Evolutionary conservation across 2,329 filamentous ascomycete genomes (phyloP).

Genomic region (Neobulgaria alba): DNA sequence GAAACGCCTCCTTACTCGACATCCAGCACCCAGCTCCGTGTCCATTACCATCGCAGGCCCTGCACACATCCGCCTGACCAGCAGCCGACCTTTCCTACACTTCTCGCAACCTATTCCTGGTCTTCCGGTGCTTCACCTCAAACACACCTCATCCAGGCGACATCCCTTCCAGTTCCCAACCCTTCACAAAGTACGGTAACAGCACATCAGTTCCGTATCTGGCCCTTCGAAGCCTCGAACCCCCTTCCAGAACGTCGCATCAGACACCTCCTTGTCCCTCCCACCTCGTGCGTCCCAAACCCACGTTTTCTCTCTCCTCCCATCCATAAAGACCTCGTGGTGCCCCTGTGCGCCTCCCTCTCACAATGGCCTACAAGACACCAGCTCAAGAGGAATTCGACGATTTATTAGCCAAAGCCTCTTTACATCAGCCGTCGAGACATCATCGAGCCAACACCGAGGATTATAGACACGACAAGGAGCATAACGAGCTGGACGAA

Average conservation of each 20-base stretch:
- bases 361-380: constrained; percentile 34
- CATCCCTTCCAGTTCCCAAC: background rate
- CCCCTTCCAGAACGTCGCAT: too few species aligned
- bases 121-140: background rate
- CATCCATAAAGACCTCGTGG: constrained; percentile 14
- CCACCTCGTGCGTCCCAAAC: background rate
- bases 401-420: constrained; percentile 50
- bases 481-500: constrained; percentile 48
- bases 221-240: too few species aligned
- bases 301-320: too few species aligned
- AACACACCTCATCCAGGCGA: background rate
- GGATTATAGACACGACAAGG: constrained; percentile 40
- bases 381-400: constrained; percentile 61
- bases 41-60: too few species aligned
- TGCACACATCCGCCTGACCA: too few species aligned
- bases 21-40: background rate
- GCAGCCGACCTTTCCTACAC: background rate
- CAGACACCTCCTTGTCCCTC: background rate
- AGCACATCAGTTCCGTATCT: background rate
- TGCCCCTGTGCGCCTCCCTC: constrained; percentile 10
- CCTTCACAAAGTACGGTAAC: too few species aligned
- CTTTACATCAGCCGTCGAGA: constrained; percentile 14
- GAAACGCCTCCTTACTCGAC: constrained; percentile 9
- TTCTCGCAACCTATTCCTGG: background rate
- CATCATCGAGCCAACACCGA: constrained; percentile 50